Base-by-base conservation (phyloP, 1,139 yeast genomes). In the Protomyces arabidopsidicola region DNA sequence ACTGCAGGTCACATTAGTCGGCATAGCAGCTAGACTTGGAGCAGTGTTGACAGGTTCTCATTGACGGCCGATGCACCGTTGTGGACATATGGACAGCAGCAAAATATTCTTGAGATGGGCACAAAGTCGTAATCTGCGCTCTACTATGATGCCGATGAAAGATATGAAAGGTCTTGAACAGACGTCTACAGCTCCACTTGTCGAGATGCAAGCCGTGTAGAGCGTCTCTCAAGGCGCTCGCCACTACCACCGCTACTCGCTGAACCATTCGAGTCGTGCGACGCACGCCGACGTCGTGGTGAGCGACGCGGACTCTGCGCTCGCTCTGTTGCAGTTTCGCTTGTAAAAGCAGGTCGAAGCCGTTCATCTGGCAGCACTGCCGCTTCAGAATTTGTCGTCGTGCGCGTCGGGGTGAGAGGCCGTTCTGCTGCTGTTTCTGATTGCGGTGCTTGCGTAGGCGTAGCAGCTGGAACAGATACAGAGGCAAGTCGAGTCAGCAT, bases 1-100 rank as follows among this genome's bases (percentile, higher is more conserved):
- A 71, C 97, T 88, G 22, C 55, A 58, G 12, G 62, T 58, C 39
- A 27, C 42, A n/a, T 5, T 27, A 27, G 1, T 27, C 31, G 31
- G 6, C 31, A 27, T 27, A 27, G 8, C 31, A 27, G 31, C 31
- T 27, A 24, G 31, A 27, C 6, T 8, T 5, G 6, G 31, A 27
- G 31, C 31, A 1, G 6, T 1, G 5, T 27, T 27, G 31, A 27
- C 31, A 1, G 6, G 2, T 27, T 3, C 31, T 2, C n/a, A n/a
- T n/a, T n/a, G n/a, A n/a, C n/a, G n/a, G n/a, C n/a, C n/a, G n/a
- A n/a, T n/a, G n/a, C n/a, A n/a, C n/a, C n/a, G n/a, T n/a, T n/a
- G n/a, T n/a, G n/a, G n/a, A n/a, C n/a, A n/a, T n/a, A n/a, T n/a
- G n/a, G n/a, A 8, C 31, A 4, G 31, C 6, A 27, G 31, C 31